Percentiles rank a stretch among this genome's conserved stretches.
phyloP scores from a whole-genome alignment of 371 early-diverging fungal genomes.

The Haplosporangium sp. region DNA sequence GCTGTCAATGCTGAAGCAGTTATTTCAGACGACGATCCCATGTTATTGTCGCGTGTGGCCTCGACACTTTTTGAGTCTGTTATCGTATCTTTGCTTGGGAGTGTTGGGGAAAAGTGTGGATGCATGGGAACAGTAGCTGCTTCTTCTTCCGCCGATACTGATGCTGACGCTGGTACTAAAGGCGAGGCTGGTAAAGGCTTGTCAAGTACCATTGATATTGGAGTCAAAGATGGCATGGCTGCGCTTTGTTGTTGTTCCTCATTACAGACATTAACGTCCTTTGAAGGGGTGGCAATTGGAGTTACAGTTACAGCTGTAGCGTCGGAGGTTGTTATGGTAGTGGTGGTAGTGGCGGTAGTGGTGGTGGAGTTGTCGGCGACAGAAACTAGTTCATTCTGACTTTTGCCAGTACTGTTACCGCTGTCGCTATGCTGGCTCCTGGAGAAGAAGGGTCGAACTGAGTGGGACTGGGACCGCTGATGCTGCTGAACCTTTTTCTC shows the following conservation, averaged over 20 bases:
- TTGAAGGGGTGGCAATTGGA: not conserved
- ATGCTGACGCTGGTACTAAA: not conserved
- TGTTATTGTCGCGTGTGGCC: not conserved
- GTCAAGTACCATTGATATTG: conserved; percentile 3
- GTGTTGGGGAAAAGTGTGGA: conserved; percentile 1
- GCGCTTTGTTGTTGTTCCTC: not conserved
- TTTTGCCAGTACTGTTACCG: conserved; percentile 14
- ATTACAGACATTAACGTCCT: too few relatives aligned
- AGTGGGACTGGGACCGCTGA: conserved; percentile 10
- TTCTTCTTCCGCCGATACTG: not conserved
- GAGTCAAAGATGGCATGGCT: not conserved
- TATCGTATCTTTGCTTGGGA: conserved; percentile 11
- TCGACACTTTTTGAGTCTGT: not conserved
- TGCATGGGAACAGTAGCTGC: not conserved
- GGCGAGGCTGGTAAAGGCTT: conserved; percentile 33
- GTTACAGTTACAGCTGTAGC: conserved; percentile 5
- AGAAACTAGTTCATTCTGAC: conserved; percentile 13
- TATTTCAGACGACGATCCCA: not conserved
- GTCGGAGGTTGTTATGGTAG: not conserved
- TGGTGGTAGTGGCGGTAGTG: conserved; percentile 4
- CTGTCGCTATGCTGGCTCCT: conserved; percentile 26
- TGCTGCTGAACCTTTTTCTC: conserved; percentile 4
- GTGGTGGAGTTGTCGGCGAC: not conserved
- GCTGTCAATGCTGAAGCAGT: not conserved
- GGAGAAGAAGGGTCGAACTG: not conserved